Conservation (phyloP, 345 rosid species). For the Conringia planisiliqua region DNA sequence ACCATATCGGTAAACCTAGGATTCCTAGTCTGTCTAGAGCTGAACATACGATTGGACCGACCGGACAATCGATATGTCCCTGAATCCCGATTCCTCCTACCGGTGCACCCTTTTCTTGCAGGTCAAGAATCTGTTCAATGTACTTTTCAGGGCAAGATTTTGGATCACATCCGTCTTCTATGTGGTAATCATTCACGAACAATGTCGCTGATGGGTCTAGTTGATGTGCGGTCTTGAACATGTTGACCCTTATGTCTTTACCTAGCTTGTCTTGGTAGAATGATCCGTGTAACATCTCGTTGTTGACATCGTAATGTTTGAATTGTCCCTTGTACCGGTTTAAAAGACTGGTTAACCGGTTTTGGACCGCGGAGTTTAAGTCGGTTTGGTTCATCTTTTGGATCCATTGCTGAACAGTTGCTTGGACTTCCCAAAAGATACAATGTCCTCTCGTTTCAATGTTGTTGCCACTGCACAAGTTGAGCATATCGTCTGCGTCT, state of each 20-base stretch:
- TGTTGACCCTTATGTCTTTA: constrained; percentile 57
- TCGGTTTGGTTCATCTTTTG: constrained; percentile 58
- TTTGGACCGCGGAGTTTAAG: constrained; percentile 58
- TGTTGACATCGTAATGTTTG: constrained; percentile 91
- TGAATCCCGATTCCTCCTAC: constrained; percentile 92
- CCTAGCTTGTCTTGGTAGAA: constrained; percentile 76
- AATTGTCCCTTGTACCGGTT: constrained; percentile 76
- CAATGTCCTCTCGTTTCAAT: constrained; percentile 81
- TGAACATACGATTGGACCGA: constrained; percentile 66
- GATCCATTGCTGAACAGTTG: constrained; percentile 76
- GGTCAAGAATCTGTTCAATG: constrained; percentile 54
- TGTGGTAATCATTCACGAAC: constrained; percentile 85
- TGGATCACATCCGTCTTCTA: constrained; percentile 80
- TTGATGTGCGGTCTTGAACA: constrained; percentile 76
- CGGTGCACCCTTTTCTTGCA: constrained; percentile 81
- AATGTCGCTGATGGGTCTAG: constrained; percentile 71
- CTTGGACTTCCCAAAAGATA: constrained; percentile 94
- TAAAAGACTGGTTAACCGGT: constrained; percentile 64
- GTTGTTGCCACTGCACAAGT: constrained; percentile 54
- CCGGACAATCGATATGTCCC: constrained; percentile 85
- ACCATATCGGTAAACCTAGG: constrained; percentile 89
- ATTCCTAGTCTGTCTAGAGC: constrained; percentile 69
- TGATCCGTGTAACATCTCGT: constrained; percentile 96
- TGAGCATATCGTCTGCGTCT: constrained; percentile 93
- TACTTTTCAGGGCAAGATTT: constrained; percentile 72